A percentile compares a stretch with the other conserved stretches of the same genome.
Conservation (phyloP, 768 basidiomycete species). For the Russula lepida region DNA sequence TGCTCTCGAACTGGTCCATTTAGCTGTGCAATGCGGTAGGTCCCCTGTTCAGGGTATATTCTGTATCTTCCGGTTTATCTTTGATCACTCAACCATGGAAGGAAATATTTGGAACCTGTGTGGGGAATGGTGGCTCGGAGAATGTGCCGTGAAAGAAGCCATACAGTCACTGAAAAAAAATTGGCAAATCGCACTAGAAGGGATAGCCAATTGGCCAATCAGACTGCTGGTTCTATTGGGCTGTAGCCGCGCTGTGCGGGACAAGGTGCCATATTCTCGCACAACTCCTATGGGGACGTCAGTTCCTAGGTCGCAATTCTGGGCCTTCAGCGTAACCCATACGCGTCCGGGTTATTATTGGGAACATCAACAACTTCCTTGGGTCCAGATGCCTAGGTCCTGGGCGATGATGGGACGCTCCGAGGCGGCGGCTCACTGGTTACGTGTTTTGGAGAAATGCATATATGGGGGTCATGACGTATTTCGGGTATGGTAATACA, state of each 20-base stretch:
- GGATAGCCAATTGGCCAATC: slow-evolving; percentile 8
- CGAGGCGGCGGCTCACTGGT: too few relatives aligned
- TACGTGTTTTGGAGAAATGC: too few relatives aligned
- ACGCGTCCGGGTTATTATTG: too few relatives aligned
- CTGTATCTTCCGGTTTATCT: neutral
- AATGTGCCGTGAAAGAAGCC: neutral
- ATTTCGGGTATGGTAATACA: neutral
- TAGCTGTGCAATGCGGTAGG: slow-evolving; percentile 12
- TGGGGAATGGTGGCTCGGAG: slow-evolving; percentile 3
- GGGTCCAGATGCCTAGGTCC: too few relatives aligned
- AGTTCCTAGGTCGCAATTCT: too few relatives aligned
- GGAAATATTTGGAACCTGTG: slow-evolving; percentile 8
- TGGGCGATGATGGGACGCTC: too few relatives aligned
- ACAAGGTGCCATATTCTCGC: too few relatives aligned
- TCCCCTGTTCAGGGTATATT: neutral
- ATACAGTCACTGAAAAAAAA: too few relatives aligned
- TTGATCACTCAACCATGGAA: slow-evolving; percentile 8
- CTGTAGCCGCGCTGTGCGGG: neutral
- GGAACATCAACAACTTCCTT: too few relatives aligned
- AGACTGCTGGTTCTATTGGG: slow-evolving; percentile 13
- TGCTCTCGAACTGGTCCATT: slow-evolving; percentile 8
- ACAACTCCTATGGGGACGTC: too few relatives aligned
- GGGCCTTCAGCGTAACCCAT: too few relatives aligned
- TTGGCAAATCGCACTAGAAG: slow-evolving; percentile 2
- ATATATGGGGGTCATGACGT: too few relatives aligned